Percentiles rank a stretch among this genome's conserved stretches.
Conservation (phyloP, 2,329 filamentous ascomycete species). For the Phialophora macrospora region DNA sequence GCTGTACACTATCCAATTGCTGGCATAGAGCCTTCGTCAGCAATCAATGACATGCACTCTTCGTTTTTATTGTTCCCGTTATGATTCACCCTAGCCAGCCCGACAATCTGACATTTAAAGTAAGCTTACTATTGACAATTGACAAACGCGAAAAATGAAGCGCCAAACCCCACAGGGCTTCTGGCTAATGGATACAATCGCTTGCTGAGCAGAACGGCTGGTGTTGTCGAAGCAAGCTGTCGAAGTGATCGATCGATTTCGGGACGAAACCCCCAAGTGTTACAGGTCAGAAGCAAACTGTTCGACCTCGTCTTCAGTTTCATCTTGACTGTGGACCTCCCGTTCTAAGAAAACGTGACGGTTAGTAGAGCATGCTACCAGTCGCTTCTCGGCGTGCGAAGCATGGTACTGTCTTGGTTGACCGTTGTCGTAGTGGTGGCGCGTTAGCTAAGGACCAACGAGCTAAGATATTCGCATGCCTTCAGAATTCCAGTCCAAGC, state of each 20-base stretch:
- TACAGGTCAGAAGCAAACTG: background rate
- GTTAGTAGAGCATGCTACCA: background rate
- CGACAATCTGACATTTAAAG: background rate
- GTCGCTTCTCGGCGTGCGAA: background rate
- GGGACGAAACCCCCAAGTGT: background rate
- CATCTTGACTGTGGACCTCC: background rate
- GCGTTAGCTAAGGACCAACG: background rate
- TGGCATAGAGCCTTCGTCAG: background rate
- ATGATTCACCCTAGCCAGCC: background rate
- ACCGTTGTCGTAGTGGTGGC: background rate
- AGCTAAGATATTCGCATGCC: background rate
- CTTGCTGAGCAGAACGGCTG: background rate
- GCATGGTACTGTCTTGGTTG: background rate
- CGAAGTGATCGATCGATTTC: background rate
- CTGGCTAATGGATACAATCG: background rate
- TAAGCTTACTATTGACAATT: background rate
- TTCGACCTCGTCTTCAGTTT: background rate
- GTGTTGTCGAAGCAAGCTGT: background rate
- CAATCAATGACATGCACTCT: background rate
- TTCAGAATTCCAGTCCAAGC: background rate
- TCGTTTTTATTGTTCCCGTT: background rate
- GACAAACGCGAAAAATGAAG: background rate
- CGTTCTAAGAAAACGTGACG: background rate
- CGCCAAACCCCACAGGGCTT: background rate
- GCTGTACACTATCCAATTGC: background rate